phyloP scores from a whole-genome alignment of 495 filamentous ascomycete species.

The Lasiosphaeriaceae sp. region DNA sequence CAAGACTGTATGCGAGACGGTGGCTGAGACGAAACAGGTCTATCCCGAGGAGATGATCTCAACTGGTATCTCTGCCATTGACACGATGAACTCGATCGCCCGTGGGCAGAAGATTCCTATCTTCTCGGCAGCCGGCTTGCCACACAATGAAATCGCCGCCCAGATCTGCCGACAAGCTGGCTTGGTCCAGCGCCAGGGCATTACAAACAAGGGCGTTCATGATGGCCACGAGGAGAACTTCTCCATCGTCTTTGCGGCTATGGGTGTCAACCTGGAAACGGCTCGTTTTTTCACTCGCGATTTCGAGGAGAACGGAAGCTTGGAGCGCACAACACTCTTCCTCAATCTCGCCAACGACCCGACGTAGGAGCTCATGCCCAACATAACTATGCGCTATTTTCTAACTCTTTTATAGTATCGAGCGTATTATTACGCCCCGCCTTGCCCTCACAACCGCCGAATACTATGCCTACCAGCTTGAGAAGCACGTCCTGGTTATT shows the following conservation, averaged over 20 bases:
- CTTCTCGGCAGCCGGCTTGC: conserved; percentile 96
- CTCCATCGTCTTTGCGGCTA: conserved; percentile 97
- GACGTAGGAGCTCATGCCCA: conserved; percentile 59
- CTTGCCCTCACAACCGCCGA: conserved; percentile 97
- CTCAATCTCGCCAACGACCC: conserved; percentile 98
- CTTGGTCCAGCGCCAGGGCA: conserved; percentile 74
- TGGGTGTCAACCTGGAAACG: conserved; percentile 99
- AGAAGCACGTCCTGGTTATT: conserved; percentile 99
- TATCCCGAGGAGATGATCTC: conserved; percentile 99
- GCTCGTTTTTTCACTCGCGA: conserved; percentile 97
- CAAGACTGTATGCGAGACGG: background rate
- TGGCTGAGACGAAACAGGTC: conserved; percentile 51
- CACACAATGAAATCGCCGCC: conserved; percentile 98
- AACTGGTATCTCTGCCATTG: conserved; percentile 98
- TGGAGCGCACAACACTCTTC: conserved; percentile 96
- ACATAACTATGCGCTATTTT: conserved; percentile 3
- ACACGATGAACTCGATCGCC: conserved; percentile 99
- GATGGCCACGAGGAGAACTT: conserved; percentile 99
- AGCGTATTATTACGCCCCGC: conserved; percentile 99
- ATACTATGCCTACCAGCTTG: conserved; percentile 99
- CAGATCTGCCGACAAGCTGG: conserved; percentile 96
- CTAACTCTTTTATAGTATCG: conserved; percentile 62
- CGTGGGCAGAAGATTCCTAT: conserved; percentile 99
- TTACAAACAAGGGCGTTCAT: conserved; percentile 86
- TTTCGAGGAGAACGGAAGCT: conserved; percentile 98